These are phyloP conservation scores for Fusarium sulawesiense DNA, from an alignment of 2,329 filamentous ascomycete genomes.

Conservation along the genomic window DNA sequence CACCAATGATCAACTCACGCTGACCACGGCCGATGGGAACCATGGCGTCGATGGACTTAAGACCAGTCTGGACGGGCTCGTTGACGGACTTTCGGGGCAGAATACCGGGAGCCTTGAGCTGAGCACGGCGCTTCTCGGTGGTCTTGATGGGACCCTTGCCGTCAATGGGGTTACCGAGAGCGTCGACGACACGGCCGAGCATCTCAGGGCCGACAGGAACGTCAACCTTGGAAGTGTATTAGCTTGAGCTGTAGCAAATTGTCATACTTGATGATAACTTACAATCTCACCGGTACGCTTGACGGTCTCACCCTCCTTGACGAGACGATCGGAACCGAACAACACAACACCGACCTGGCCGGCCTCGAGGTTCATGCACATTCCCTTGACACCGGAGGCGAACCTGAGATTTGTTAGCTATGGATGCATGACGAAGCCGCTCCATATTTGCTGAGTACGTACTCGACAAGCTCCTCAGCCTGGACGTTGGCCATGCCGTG, in stretches of 20 bases:
- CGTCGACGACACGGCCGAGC: conserved; percentile 98
- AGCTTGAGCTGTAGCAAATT: conserved; percentile 28
- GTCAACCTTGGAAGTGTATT: conserved; percentile 77
- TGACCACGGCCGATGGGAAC: conserved; percentile 99
- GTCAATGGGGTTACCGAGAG: conserved; percentile 98
- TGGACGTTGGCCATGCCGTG: conserved; percentile 99
- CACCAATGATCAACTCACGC: conserved; percentile 99
- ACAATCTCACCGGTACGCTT: conserved; percentile 99
- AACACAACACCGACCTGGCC: conserved; percentile 99
- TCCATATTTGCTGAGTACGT: conserved; percentile 60
- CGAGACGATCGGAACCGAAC: conserved; percentile 99
- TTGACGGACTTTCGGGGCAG: conserved; percentile 96
- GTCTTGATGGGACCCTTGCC: conserved; percentile 98
- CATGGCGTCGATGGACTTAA: conserved; percentile 99
- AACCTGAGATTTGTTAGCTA: conserved; percentile 71
- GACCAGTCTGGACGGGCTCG: conserved; percentile 98
- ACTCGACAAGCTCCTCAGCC: conserved; percentile 99
- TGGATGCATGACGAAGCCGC: conserved; percentile 6
- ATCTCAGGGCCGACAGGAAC: conserved; percentile 92
- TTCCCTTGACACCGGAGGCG: conserved; percentile 99
- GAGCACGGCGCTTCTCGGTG: conserved; percentile 92
- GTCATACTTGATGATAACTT: conserved; percentile 56
- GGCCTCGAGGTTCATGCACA: conserved; percentile 99
- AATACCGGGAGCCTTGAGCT: conserved; percentile 99
- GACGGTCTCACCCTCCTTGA: conserved; percentile 99